Evolutionary conservation across 169 alveolate genomes (phyloP), one percentile per base, ranked within the genome.

Genomic region (Plasmodium vivax): DNA sequence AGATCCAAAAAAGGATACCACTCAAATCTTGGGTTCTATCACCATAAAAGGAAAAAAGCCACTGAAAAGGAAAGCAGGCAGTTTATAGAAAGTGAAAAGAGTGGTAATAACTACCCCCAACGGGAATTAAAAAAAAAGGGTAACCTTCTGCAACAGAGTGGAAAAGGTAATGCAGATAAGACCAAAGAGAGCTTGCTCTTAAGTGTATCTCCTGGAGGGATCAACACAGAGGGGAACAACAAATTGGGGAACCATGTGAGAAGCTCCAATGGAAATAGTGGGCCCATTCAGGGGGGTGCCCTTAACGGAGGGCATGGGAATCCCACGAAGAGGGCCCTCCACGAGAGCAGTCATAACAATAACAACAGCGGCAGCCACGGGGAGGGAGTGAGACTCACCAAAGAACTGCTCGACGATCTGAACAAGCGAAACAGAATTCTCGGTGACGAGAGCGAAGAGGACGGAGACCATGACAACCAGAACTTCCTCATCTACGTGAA

Each of bases 401-500:
- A 87, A 56, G 93, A 87, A 56, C 43, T 87, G 32, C 72, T 87
- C 30, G 87, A 87, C 16, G 93, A 68, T 56, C 68, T 87, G 10
- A 56, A 87, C 54, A 87, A 87, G 45, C 51, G 93, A 36, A 87
- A 87, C 34, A 9, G 23, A 23, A 68, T 68, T 68, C 38, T 68
- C 43, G 19, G n/a, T 51, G 87, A 77, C 3, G 93, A 84, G 8
- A 84, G 58, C 16, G 56, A 58, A 23, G 47, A 23, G 8, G 91
- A 58, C 0, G n/a, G 19, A 12, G 85, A 79, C 68, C 36, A 56
- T 14, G 85, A 87, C 19, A 74, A 51, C 81, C 68, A 87, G 41
- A 87, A 87, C 56, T 87, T 87, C 81, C 82, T 87, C 62, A 87
- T 79, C 16, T 87, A 87, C 45, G 93, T 87, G 68, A 87, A 87